Percentiles rank a stretch among this genome's conserved stretches.
These are phyloP conservation scores for Suillus subalutaceus DNA, from an alignment of 768 basidiomycete genomes.

Conservation along the genomic window DNA sequence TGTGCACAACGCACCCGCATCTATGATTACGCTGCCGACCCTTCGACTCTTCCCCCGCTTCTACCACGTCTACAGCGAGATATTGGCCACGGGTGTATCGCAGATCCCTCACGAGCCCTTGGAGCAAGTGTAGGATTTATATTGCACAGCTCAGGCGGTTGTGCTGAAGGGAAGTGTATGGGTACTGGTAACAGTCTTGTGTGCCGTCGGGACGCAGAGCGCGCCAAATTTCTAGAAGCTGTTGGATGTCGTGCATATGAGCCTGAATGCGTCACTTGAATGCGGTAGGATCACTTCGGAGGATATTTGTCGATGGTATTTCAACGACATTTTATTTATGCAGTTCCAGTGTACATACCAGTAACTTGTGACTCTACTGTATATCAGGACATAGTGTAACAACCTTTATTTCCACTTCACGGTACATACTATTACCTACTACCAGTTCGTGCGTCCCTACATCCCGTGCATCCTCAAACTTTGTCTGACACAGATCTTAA, in stretches of 20 bases:
- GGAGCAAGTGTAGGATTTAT: constrained; percentile 19
- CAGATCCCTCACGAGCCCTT: constrained; percentile 24
- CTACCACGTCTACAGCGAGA: constrained; percentile 35
- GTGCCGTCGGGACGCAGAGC: constrained; percentile 46
- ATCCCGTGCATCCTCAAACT: no score
- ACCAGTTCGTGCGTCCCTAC: no score
- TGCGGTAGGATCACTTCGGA: background rate
- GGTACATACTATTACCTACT: background rate
- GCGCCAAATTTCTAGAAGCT: constrained; percentile 44
- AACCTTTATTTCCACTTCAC: background rate
- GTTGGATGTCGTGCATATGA: constrained; percentile 54
- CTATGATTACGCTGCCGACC: constrained; percentile 52
- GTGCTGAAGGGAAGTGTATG: constrained; percentile 43
- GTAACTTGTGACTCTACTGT: background rate
- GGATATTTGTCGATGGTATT: background rate
- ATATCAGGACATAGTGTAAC: background rate
- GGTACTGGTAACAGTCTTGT: constrained; percentile 40
- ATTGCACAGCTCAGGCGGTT: constrained; percentile 18
- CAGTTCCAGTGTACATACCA: background rate
- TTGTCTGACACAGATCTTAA: no score
- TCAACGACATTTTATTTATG: background rate
- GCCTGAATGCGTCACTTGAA: constrained; percentile 27
- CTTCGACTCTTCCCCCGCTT: constrained; percentile 50
- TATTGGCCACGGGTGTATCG: constrained; percentile 19
- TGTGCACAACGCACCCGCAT: constrained; percentile 58